These are phyloP conservation scores for Spathaspora boniae DNA, from an alignment of 805 yeast species.

Conservation along the genomic window DNA sequence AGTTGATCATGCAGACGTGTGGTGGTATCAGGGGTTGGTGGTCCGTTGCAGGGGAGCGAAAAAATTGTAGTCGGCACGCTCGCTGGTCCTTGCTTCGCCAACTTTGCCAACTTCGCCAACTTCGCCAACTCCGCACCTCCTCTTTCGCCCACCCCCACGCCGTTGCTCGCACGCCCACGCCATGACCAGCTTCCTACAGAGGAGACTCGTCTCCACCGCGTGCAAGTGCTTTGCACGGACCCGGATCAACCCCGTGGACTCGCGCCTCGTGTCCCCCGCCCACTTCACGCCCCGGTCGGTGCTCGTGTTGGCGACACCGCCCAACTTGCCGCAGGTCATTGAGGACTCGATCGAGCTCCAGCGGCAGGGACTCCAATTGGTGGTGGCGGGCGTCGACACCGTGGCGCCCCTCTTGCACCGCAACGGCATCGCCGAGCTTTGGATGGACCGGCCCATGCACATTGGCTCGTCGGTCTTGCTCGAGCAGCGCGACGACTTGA, in stretches of 20 bases:
- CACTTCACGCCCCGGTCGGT: slow-evolving; percentile 25
- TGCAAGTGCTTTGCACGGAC: slow-evolving; percentile 11
- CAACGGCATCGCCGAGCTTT: slow-evolving; percentile 37
- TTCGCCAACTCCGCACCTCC: no score
- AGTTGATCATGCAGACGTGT: slow-evolving; percentile 42
- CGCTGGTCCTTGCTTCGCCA: no score
- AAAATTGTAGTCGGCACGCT: no score
- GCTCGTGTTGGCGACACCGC: slow-evolving; percentile 35
- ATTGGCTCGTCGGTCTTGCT: slow-evolving; percentile 14
- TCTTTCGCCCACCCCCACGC: no score
- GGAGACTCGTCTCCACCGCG: no score
- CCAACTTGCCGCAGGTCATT: slow-evolving; percentile 27
- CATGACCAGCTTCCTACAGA: no score
- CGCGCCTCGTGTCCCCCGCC: slow-evolving; percentile 8
- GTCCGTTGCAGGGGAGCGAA: no score
- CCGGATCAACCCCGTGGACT: slow-evolving; percentile 14
- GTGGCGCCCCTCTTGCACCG: slow-evolving; percentile 29
- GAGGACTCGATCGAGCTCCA: slow-evolving; percentile 26
- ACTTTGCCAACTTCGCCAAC: no score
- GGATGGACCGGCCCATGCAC: slow-evolving; percentile 27
- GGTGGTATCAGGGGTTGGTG: no score
- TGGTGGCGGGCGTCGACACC: slow-evolving; percentile 41
- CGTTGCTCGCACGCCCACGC: no score
- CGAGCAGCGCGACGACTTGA: slow-evolving; percentile 22
- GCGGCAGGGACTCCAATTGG: slow-evolving; percentile 26